Percentiles rank a stretch among this genome's conserved stretches.
Evolutionary conservation across 495 filamentous ascomycete genomes (phyloP).

Genomic region (Penicillium simplicissimum): DNA sequence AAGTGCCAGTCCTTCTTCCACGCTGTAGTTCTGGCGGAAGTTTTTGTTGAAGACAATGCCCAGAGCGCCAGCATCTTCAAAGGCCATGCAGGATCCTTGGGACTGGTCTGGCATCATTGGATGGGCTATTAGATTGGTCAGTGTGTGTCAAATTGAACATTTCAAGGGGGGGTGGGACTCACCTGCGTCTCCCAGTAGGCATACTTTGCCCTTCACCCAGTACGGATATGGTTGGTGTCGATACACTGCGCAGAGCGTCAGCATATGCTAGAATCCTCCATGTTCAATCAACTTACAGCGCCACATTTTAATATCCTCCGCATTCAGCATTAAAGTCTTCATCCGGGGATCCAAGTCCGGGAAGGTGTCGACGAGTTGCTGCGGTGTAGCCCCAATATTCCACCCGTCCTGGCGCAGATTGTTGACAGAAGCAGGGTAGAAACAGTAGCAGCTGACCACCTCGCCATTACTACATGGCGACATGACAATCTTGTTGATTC

Average conservation of each 20-base stretch:
- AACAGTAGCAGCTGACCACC: constrained; percentile 32
- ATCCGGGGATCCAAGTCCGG: constrained; percentile 28
- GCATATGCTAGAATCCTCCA: background rate
- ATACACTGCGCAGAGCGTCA: constrained; percentile 19
- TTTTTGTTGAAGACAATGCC: constrained; percentile 36
- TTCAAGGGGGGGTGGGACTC: background rate
- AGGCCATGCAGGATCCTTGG: constrained; percentile 41
- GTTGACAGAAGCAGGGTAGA: constrained; percentile 24
- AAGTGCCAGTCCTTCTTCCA: constrained; percentile 31
- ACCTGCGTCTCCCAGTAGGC: constrained; percentile 34
- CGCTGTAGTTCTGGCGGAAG: constrained; percentile 26
- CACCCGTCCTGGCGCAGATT: constrained; percentile 33
- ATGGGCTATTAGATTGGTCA: constrained; percentile 32
- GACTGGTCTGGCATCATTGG: constrained; percentile 53
- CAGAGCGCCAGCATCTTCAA: constrained; percentile 43
- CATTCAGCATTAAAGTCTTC: constrained; percentile 28
- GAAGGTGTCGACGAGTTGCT: constrained; percentile 32
- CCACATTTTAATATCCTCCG: constrained; percentile 36
- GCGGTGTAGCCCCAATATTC: constrained; percentile 25
- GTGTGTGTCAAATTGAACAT: background rate
- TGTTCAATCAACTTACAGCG: constrained; percentile 16
- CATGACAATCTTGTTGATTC: constrained; percentile 36
- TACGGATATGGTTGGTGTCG: constrained; percentile 31
- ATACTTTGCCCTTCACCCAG: constrained; percentile 28
- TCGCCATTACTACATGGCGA: constrained; percentile 35